Evolutionary conservation across 495 filamentous ascomycete genomes (phyloP), one percentile per base, ranked within the genome.

Genomic region (Hyphodiscus hymeniophilus): DNA sequence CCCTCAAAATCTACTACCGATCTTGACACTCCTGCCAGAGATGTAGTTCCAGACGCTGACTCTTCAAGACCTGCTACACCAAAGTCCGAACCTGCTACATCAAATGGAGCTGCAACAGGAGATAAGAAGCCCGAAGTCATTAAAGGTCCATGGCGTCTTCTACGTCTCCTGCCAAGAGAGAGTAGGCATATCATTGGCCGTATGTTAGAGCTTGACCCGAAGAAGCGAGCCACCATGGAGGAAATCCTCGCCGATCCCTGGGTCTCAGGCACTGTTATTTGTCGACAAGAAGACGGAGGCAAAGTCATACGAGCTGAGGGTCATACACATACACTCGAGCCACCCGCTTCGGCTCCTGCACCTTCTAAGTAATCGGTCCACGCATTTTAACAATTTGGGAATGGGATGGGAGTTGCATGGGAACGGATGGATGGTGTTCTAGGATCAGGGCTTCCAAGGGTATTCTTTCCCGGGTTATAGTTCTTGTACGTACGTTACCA

Each of bases 201-300:
- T 34, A 98, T 98, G 92, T 73, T 98, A 40, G 89, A 94, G 56
- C 70, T 95, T 33, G 79, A 92, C 56, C 89, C 92, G 3, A 85
- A 79, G 54, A 82, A 84, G 47, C 77, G 92, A 33, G 94, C 88
- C 4, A 88, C 74, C 5, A 77, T 97, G 64, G 73, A 80, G 13
- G 89, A 97, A 61, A 85, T 97, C 13, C 65, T 94, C 50, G 73
- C 76, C 6, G 94, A 98, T 63, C 80, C 84, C n/a, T 98, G 94
- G 92, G 80, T 97, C 28, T 73, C 74, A 11, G 76, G 78, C 48
- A 84, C 85, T 36, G 66, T 76, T 15, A 77, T 79, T 39, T 79
- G 75, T 54, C 55, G 70, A 39, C 74, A 79, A 54, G 59, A 69
- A 20, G 61, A 58, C 2, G 60, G 58, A 6, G 69, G 72, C 1